A percentile compares a stretch with the other conserved stretches of the same genome.
These are phyloP conservation scores for Cyberlindnera saturnus DNA, from an alignment of 805 yeast genomes.

Conservation along the genomic window DNA sequence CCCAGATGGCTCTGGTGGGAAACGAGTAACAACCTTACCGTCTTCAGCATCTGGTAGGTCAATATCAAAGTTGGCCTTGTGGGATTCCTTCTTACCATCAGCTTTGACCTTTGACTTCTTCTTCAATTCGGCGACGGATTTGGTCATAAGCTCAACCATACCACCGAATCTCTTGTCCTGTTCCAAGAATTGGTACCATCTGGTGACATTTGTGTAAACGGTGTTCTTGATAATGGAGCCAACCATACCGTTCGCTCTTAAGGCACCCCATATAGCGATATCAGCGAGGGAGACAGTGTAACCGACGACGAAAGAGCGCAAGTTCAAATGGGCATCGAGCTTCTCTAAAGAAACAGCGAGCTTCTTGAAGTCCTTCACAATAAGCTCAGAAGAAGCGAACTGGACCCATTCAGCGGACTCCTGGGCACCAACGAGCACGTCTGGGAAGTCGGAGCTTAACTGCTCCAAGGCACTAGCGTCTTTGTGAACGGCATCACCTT, in stretches of 20 bases:
- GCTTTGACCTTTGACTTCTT: constrained; percentile 52
- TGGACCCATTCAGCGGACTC: constrained; percentile 57
- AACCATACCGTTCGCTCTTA: constrained; percentile 89
- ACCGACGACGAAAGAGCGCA: constrained; percentile 74
- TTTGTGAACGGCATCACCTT: constrained; percentile 37
- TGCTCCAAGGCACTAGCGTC: constrained; percentile 40
- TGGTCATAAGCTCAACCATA: constrained; percentile 58
- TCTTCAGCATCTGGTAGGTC: constrained; percentile 85
- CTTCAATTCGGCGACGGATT: constrained; percentile 67
- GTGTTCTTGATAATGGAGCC: constrained; percentile 85
- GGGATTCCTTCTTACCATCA: constrained; percentile 59
- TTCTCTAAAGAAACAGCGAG: constrained; percentile 71
- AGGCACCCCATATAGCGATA: constrained; percentile 86
- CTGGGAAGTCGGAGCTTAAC: constrained; percentile 49
- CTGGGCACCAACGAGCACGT: constrained; percentile 27
- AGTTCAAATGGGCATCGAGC: constrained; percentile 77
- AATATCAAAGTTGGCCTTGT: constrained; percentile 93
- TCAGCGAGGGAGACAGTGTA: constrained; percentile 70
- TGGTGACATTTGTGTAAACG: constrained; percentile 76
- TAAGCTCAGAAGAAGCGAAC: constrained; percentile 60
- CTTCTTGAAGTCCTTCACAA: constrained; percentile 84
- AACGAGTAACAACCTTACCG: constrained; percentile 96
- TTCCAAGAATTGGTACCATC: constrained; percentile 87
- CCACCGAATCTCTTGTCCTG: constrained; percentile 62
- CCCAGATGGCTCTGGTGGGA: constrained; percentile 99